These are phyloP conservation scores for Phyllosticta citribraziliensis DNA, from an alignment of 2,329 filamentous ascomycete genomes.

Conservation along the genomic window DNA sequence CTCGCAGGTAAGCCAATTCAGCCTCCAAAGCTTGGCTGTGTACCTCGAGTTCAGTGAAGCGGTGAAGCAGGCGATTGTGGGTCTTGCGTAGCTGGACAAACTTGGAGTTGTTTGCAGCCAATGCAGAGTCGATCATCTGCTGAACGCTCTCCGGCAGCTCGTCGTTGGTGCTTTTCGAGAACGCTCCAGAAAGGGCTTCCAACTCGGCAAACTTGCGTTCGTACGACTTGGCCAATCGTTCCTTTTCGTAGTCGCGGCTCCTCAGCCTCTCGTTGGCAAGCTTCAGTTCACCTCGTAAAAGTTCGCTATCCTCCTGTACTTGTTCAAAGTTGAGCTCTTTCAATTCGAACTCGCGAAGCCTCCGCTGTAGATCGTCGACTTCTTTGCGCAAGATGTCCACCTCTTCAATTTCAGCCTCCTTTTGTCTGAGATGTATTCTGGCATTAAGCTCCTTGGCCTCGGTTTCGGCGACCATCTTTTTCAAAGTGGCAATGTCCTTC, in stretches of 20 bases:
- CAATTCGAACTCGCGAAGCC: conserved; percentile 54
- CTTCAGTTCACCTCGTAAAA: conserved; percentile 50
- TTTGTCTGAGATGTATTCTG: conserved; percentile 53
- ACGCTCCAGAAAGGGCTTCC: conserved; percentile 3
- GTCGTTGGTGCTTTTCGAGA: conserved; percentile 18
- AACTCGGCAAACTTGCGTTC: conserved; percentile 40
- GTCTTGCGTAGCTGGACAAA: conserved; percentile 42
- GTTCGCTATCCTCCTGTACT: conserved; percentile 48
- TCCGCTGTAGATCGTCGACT: conserved; percentile 49
- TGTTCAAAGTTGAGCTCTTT: conserved; percentile 51
- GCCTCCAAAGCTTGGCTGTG: conserved; percentile 32
- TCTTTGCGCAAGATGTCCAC: conserved; percentile 50
- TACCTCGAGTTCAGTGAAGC: conserved; percentile 42
- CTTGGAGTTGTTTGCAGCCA: conserved; percentile 38
- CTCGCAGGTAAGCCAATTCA: conserved; percentile 13
- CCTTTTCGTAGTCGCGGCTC: conserved; percentile 41
- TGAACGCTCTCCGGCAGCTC: conserved; percentile 32
- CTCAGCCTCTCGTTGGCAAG: conserved; percentile 49
- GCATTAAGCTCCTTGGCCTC: conserved; percentile 59
- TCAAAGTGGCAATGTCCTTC: conserved; percentile 55
- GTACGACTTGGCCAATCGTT: conserved; percentile 38
- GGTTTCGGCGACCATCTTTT: conserved; percentile 54
- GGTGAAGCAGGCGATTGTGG: conserved; percentile 40
- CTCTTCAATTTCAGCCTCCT: conserved; percentile 52
- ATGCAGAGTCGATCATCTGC: conserved; percentile 39